Percentiles rank a stretch among this genome's conserved stretches.
Evolutionary conservation across 371 early-diverging fungal genomes (phyloP).

Genomic region (Saksenaea vasiformis): DNA sequence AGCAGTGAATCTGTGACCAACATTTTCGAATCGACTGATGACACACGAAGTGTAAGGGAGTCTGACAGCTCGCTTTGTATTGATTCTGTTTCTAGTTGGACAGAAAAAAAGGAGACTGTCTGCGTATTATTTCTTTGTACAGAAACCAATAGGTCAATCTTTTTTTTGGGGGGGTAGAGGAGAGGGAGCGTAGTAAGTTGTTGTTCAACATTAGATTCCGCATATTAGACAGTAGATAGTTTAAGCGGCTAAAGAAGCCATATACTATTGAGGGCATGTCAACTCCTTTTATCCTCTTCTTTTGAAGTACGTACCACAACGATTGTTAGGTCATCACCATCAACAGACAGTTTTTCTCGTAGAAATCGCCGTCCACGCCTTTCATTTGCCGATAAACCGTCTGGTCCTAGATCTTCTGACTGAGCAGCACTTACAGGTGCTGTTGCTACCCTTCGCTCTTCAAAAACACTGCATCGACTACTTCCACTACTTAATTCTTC

Average conservation of each 20-base stretch:
- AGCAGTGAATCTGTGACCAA: too few species aligned
- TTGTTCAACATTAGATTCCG: neutral
- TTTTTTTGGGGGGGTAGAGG: too few species aligned
- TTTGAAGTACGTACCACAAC: slow-evolving; percentile 25
- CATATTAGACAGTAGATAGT: neutral
- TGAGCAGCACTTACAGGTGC: neutral
- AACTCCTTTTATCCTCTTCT: neutral
- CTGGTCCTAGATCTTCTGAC: slow-evolving; percentile 19
- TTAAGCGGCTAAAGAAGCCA: slow-evolving; percentile 11
- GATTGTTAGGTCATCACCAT: slow-evolving; percentile 53
- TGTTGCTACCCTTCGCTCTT: neutral
- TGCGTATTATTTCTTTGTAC: too few species aligned
- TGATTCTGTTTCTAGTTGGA: too few species aligned
- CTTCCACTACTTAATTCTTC: slow-evolving; percentile 7
- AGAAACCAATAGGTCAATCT: too few species aligned
- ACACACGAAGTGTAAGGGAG: too few species aligned
- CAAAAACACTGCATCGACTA: slow-evolving; percentile 3
- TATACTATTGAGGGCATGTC: neutral
- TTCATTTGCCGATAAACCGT: slow-evolving; percentile 34
- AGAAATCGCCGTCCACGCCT: slow-evolving; percentile 36
- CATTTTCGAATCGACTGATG: too few species aligned
- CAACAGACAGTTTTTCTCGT: slow-evolving; percentile 32
- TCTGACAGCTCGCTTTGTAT: too few species aligned
- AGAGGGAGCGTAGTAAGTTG: neutral
- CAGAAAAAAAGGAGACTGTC: too few species aligned